Evolutionary conservation across 306 rosid species (phyloP).

Genomic region (Leucaena leucocephala): DNA sequence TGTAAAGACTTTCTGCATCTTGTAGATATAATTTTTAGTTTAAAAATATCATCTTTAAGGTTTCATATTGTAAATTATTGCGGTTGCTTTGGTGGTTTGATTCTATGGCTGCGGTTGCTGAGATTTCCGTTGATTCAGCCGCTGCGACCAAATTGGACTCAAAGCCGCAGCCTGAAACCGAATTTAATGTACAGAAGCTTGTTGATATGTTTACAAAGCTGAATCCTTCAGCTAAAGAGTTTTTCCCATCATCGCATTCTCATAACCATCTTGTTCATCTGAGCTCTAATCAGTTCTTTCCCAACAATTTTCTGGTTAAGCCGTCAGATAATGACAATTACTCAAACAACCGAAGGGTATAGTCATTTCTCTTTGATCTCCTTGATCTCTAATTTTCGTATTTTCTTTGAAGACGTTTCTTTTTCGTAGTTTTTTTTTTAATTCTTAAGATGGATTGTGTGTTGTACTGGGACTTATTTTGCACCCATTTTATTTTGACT

Average conservation of each 20-base stretch:
- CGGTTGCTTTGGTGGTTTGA: slow-evolving; percentile 41
- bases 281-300: slow-evolving; percentile 51
- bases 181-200: slow-evolving; percentile 82
- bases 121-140: slow-evolving; percentile 68
- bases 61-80: slow-evolving; percentile 25
- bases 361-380: slow-evolving; percentile 45
- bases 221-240: slow-evolving; percentile 92
- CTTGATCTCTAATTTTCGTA: slow-evolving; percentile 38
- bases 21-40: neutral
- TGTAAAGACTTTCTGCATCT: slow-evolving; percentile 29
- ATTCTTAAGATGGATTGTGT: slow-evolving; percentile 10
- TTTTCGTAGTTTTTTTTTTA: neutral
- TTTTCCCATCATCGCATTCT: slow-evolving; percentile 75
- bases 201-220: slow-evolving; percentile 93
- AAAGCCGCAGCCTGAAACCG: slow-evolving; percentile 58
- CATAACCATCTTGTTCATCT: slow-evolving; percentile 50
- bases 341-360: slow-evolving; percentile 76
- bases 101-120: slow-evolving; percentile 94
- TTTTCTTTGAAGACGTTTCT: neutral
- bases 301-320: slow-evolving; percentile 56
- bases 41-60: slow-evolving; percentile 17
- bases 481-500: neutral
- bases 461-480: neutral
- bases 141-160: slow-evolving; percentile 74
- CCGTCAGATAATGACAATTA: slow-evolving; percentile 53